Base-by-base conservation (phyloP, 352 stramenopile species). In the Phytopythium aichiense region DNA sequence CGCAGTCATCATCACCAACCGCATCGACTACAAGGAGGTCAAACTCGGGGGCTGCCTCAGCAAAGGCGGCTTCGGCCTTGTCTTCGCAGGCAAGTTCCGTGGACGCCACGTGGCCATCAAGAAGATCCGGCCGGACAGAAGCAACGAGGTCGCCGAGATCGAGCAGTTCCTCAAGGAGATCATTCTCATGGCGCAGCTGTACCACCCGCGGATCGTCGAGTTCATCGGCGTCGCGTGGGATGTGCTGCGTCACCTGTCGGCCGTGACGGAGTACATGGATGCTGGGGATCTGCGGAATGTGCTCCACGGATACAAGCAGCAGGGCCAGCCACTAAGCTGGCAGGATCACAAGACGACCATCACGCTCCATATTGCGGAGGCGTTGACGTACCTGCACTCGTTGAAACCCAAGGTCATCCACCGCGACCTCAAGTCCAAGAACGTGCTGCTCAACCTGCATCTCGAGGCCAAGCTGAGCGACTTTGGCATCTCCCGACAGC, bases 401-500 rank as follows among this genome's bases (percentile, higher is more conserved):
- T 56, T 87, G 23, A 75, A 54, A 9, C 76, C 76, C 43, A 61
- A 79, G 49, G 83, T 82, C 2, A 84, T 82, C 1, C 74, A 82
- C 56, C 71, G 74, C 45, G 69, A 82, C 53, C 66, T 77, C 61
- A 82, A 78, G 63, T 83, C 74, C 2, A 64, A 66, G 31, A 80
- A 83, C 46, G 56, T 79, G 18, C 51, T 84, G 33, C 54, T 96
- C 30, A 86, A 88, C 31, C 73, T 58, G 4, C 23, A 72, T 1
- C 72, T 89, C 3, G 66, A 88, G 16, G 74, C 91, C 28, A 82
- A 87, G 43, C 60, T 96, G 30, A 91, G 81, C 42, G 87, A 96
- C 70, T 95, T 97, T 71, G 89, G 87, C 54, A 73, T 79, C 37
- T n/a, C n/a, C n/a, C n/a, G n/a, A n/a, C n/a, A n/a, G n/a, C n/a